A percentile compares a stretch with the other conserved stretches of the same genome.
Evolutionary conservation across 371 early-diverging fungal genomes (phyloP).

Genomic region (Saksenaea vasiformis): DNA sequence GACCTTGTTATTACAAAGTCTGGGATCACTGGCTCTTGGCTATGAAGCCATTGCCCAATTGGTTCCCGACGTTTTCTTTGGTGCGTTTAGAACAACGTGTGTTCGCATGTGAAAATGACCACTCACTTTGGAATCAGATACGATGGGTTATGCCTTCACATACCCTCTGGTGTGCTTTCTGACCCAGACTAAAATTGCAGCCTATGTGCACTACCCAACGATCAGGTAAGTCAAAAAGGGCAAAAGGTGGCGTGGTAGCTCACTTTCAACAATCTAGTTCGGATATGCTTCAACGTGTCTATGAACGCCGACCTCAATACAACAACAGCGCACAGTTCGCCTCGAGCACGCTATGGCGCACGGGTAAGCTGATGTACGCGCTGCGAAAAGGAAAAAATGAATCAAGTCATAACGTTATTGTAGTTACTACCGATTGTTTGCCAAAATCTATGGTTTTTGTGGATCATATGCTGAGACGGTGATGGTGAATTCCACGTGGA

Average conservation of each 20-base stretch:
- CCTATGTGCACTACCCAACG: slow-evolving; percentile 96
- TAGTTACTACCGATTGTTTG: slow-evolving; percentile 83
- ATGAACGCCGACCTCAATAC: slow-evolving; percentile 62
- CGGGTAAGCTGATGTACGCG: slow-evolving; percentile 65
- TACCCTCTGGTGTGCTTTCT: slow-evolving; percentile 79
- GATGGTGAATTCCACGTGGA: slow-evolving; percentile 96
- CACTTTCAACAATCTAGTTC: slow-evolving; percentile 53
- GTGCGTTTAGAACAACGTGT: slow-evolving; percentile 29
- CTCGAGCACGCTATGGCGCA: slow-evolving; percentile 57
- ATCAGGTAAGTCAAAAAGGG: slow-evolving; percentile 63
- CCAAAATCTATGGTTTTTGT: slow-evolving; percentile 71
- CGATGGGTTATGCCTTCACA: slow-evolving; percentile 94
- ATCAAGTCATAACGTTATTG: background rate
- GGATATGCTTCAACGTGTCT: slow-evolving; percentile 91
- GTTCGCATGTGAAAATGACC: background rate
- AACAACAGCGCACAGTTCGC: slow-evolving; percentile 68
- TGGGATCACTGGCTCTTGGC: slow-evolving; percentile 78
- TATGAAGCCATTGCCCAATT: slow-evolving; percentile 73
- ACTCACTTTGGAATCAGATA: slow-evolving; percentile 57
- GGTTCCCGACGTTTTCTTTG: slow-evolving; percentile 85
- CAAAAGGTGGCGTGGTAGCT: background rate
- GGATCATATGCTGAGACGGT: slow-evolving; percentile 82
- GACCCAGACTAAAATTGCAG: slow-evolving; percentile 65
- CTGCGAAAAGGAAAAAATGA: background rate
- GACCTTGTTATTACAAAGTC: slow-evolving; percentile 85